Evolutionary conservation across 2,329 filamentous ascomycete species (phyloP).

Genomic region (Microsporum canis): DNA sequence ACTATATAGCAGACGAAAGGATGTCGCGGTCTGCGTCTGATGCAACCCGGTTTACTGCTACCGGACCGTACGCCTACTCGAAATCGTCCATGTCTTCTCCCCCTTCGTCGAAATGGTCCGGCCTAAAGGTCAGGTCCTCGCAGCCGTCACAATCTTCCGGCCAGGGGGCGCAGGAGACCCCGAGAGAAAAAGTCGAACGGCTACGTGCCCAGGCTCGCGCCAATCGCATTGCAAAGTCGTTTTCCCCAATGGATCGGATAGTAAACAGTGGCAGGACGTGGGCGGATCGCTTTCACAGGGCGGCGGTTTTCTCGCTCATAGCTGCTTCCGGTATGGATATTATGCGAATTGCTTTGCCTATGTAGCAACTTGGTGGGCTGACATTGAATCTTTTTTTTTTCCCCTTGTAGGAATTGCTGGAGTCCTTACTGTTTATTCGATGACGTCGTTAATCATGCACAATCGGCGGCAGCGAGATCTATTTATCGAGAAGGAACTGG

Average conservation of each 20-base stretch:
- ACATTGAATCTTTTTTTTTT: neutral
- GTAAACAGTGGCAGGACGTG: conserved; percentile 43
- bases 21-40: conserved; percentile 41
- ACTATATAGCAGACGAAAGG: neutral
- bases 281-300: conserved; percentile 51
- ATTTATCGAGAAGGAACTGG: conserved; percentile 44
- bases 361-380: neutral
- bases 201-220: conserved; percentile 56
- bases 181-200: conserved; percentile 57
- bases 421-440: conserved; percentile 52
- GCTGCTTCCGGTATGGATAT: conserved; percentile 45
- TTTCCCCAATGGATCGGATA: conserved; percentile 44
- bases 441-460: conserved; percentile 55
- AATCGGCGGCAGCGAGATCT: conserved; percentile 54
- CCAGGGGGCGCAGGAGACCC: conserved; percentile 42
- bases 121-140: conserved; percentile 12
- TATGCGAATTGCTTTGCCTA: neutral
- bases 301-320: conserved; percentile 49
- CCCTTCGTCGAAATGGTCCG: conserved; percentile 12
- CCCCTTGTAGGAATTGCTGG: conserved; percentile 42
- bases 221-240: conserved; percentile 50
- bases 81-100: conserved; percentile 25
- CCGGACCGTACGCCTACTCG: conserved; percentile 38
- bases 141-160: conserved; percentile 11
- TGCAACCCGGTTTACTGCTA: conserved; percentile 42